Evolutionary conservation across 768 basidiomycete species (phyloP), one percentile per base, ranked within the genome.

Genomic region (Obba rivulosa): DNA sequence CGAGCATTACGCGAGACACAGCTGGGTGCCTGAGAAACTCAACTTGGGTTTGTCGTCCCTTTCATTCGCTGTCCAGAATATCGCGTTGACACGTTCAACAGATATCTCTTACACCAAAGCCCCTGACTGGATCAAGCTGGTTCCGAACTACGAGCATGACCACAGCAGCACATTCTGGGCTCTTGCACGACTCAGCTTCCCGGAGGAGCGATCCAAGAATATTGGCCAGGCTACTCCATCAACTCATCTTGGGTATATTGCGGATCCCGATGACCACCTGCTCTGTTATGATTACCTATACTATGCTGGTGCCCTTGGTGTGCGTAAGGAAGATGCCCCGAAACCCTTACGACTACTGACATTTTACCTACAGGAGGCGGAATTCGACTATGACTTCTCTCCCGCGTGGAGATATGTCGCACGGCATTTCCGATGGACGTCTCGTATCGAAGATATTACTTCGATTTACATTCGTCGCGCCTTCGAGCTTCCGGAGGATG

Each of bases 271-370:
- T 47, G 67, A 69, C 43, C 70, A 70, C 18, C 49, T 72, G 43
- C 50, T 66, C n/a, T 72, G 71, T 55, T 69, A 66, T 48, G 71
- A 72, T 45, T 71, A 68, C 41, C 54, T 71, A 23, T 72, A 71
- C 51, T 72, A 66, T 49, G 59, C 63, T n/a, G 63, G 66, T 45
- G 68, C 64, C 8, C 46, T 51, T 18, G 54, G 57, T 44, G 63
- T 67, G 38, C 34, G 65, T 22, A n/a, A 17, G 5, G 21, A 2
- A 13, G 13, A 34, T 47, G 16, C 52, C 49, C 41, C 56, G 50
- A 18, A 51, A 51, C 40, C 51, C 56, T 20, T 11, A 13, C 7
- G 31, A 1, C 4, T 37, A 9, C 43, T 43, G 7, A 49, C 11
- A 9, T 20, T 10, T 8, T 11, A 13, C 7, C 25, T 25, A 3